A percentile compares a stretch with the other conserved stretches of the same genome.
These are phyloP conservation scores for Zychaea mexicana DNA, from an alignment of 371 early-diverging fungal genomes.

Conservation along the genomic window DNA sequence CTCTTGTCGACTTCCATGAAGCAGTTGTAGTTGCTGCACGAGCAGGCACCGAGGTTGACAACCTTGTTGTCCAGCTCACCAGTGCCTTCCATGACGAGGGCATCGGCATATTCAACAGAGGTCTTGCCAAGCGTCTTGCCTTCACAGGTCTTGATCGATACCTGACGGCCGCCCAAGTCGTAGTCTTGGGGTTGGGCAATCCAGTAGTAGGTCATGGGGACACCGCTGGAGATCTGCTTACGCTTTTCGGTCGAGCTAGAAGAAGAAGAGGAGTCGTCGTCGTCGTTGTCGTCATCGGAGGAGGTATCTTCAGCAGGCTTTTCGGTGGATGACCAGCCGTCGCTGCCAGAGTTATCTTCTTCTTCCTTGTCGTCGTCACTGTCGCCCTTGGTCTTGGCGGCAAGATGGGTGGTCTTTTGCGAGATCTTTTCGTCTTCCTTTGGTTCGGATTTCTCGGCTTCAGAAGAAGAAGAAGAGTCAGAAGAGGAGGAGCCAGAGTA, in stretches of 20 bases:
- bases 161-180: conserved; percentile 16
- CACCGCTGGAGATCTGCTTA: conserved; percentile 8
- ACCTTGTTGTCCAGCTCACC: conserved; percentile 24
- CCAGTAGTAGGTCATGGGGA: conserved; percentile 34
- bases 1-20: conserved; percentile 27
- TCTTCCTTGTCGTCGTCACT: conserved; percentile 3
- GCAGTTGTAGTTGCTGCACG: conserved; percentile 30
- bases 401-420: neutral
- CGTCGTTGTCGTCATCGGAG: conserved; percentile 8
- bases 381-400: conserved; percentile 3
- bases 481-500: neutral
- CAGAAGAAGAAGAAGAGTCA: neutral
- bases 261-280: neutral
- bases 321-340: conserved; percentile 1
- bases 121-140: conserved; percentile 28
- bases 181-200: conserved; percentile 28
- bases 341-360: too few relatives aligned
- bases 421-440: conserved; percentile 11
- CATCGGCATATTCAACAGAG: conserved; percentile 23
- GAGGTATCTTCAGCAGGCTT: conserved; percentile 4
- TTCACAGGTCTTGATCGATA: conserved; percentile 25
- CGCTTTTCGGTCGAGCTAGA: conserved; percentile 15
- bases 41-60: conserved; percentile 29
- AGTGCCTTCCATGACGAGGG: conserved; percentile 34
- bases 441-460: too few relatives aligned